phyloP scores from a whole-genome alignment of 2,329 filamentous ascomycete genomes.

The Conoideocrella luteorostrata region DNA sequence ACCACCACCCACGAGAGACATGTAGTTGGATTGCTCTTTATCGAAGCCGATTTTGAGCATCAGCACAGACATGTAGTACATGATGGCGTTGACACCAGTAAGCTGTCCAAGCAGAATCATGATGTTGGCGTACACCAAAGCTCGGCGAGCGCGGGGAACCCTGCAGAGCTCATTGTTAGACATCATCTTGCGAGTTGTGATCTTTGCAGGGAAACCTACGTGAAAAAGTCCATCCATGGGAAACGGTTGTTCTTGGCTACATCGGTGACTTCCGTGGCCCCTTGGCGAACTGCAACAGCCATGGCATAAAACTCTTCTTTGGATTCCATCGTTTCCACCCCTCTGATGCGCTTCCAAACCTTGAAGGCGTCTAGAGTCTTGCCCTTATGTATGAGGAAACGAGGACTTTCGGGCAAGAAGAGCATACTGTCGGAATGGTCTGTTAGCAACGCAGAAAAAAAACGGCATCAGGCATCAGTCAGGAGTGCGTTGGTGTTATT shows the following conservation, averaged over 20 bases:
- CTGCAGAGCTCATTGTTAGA: slow-evolving; percentile 12
- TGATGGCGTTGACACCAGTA: slow-evolving; percentile 63
- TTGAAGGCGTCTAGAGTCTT: slow-evolving; percentile 38
- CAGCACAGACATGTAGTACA: slow-evolving; percentile 66
- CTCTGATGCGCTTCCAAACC: slow-evolving; percentile 69
- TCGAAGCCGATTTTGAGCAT: slow-evolving; percentile 65
- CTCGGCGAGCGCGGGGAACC: slow-evolving; percentile 58
- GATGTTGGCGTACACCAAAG: slow-evolving; percentile 60
- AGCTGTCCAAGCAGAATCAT: slow-evolving; percentile 67
- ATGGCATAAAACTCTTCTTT: slow-evolving; percentile 67
- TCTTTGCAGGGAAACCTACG: slow-evolving; percentile 25
- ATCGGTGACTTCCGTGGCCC: slow-evolving; percentile 47
- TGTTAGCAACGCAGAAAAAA: slow-evolving; percentile 44
- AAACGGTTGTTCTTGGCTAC: slow-evolving; percentile 48
- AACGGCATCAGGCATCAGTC: too few species aligned
- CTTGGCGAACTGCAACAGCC: slow-evolving; percentile 54
- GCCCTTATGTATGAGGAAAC: slow-evolving; percentile 65
- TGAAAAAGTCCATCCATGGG: slow-evolving; percentile 70
- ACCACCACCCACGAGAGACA: slow-evolving; percentile 67
- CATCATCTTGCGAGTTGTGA: too few species aligned
- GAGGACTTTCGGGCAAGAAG: slow-evolving; percentile 64
- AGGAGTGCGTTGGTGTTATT: not conserved
- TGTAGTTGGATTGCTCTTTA: slow-evolving; percentile 57
- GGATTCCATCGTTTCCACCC: slow-evolving; percentile 47
- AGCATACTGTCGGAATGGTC: slow-evolving; percentile 60